A percentile compares a stretch with the other conserved stretches of the same genome.
phyloP scores from a whole-genome alignment of 2,329 filamentous ascomycete species.

The Tolypocladium guangdongense region DNA sequence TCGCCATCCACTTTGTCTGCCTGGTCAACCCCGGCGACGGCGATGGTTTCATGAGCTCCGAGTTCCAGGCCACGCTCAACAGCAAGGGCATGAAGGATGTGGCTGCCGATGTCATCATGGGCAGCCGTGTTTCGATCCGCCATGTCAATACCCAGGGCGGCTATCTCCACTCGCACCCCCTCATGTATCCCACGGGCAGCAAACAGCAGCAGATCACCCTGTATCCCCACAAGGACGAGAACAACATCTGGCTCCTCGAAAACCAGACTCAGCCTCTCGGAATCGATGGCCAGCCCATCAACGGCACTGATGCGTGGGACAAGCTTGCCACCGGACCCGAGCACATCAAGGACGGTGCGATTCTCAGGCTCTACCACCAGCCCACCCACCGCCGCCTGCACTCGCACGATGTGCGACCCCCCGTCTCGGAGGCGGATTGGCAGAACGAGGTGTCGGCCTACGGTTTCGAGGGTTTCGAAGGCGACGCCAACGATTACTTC shows the following conservation, averaged over 20 bases:
- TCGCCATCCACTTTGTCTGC: conserved; percentile 90
- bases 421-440: conserved; percentile 82
- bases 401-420: conserved; percentile 86
- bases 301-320: conserved; percentile 79
- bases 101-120: conserved; percentile 81
- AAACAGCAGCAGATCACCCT: conserved; percentile 98
- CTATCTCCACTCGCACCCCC: conserved; percentile 89
- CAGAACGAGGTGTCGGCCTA: conserved; percentile 96
- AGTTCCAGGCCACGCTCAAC: conserved; percentile 96
- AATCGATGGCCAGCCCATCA: conserved; percentile 62
- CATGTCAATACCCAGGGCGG: conserved; percentile 97
- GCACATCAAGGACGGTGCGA: conserved; percentile 67
- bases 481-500: conserved; percentile 95
- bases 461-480: conserved; percentile 91
- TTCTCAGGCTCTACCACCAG: conserved; percentile 74
- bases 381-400: conserved; percentile 82
- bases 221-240: conserved; percentile 98
- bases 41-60: conserved; percentile 98
- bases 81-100: conserved; percentile 94
- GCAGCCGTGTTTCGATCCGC: conserved; percentile 74
- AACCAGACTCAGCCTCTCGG: conserved; percentile 90
- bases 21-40: conserved; percentile 91
- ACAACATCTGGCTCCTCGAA: conserved; percentile 89
- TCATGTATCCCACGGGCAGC: conserved; percentile 96
- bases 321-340: conserved; percentile 45